Base-by-base conservation (phyloP, 495 filamentous ascomycete genomes). In the Penicillium coprophilum region DNA sequence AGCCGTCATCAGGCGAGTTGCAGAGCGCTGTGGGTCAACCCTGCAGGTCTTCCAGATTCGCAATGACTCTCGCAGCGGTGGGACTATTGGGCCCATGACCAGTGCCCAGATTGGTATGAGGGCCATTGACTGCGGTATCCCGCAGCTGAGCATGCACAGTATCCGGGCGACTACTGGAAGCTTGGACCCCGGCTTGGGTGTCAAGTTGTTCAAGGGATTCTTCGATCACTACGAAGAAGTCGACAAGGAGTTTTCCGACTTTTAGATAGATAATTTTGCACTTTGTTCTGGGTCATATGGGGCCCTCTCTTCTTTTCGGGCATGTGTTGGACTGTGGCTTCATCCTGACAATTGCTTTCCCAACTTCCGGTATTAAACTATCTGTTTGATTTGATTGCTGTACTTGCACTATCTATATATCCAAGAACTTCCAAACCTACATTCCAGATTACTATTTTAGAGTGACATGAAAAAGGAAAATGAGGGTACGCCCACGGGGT, bases 81-180 rank as follows among this genome's bases (percentile, higher is more conserved):
- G 94, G 3, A 98, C 94, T 1, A 92, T 97, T n/a, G 94, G 94
- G 0, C 94, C 94, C 2, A 93, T 95, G 87, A 79, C 96, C 40
- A 89, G 85, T 57, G 77, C 82, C 13, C 83, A 79, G 11, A 92
- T 92, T 72, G 94, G 94, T 27, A 84, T 95, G 68, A 77, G 91
- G 44, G 86, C 91, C 1, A 86, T 94, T 55, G 94, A 98, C 69
- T 91, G 90, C 1, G 94, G 94, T 23, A 87, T 97, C 55, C 87
- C 91, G 21, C 94, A 98, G 71, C 75, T 97, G 56, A 91, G 86
- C 62, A 98, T 98, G 94, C 94, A 98, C 69, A 87, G 81, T 58
- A 92, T 98, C 57, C 85, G 94, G 21, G 94, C 94, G 7, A 96
- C 92, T 10, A 95, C 88, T 10, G 94, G 94, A 4, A 82, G 80